Conservation (phyloP, 805 yeast genomes). For the Candida montana region DNA sequence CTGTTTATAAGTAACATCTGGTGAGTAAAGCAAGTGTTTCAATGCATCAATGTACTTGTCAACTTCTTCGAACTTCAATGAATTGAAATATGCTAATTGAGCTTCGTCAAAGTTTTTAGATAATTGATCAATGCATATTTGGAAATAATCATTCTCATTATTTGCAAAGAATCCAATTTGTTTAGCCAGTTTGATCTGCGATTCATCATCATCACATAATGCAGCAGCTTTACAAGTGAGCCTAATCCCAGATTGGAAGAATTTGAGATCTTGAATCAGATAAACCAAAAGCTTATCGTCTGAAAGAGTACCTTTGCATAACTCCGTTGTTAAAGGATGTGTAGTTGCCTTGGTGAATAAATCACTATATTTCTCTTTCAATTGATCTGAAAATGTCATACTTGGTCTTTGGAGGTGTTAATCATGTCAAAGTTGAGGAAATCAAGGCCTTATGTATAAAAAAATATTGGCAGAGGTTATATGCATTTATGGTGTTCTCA, state of each 20-base stretch:
- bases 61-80: conserved; percentile 29
- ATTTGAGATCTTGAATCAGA: conserved; percentile 43
- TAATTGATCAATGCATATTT: conserved; percentile 27
- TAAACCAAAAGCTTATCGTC: conserved; percentile 39
- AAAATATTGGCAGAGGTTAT: background rate
- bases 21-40: conserved; percentile 25
- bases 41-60: conserved; percentile 33
- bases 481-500: conserved; percentile 1
- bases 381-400: conserved; percentile 9
- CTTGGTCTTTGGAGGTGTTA: too few relatives aligned
- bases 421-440: background rate
- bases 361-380: conserved; percentile 2
- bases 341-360: conserved; percentile 13
- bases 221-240: conserved; percentile 41
- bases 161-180: conserved; percentile 46
- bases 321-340: conserved; percentile 25
- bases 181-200: conserved; percentile 39
- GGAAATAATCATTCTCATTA: conserved; percentile 45
- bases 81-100: conserved; percentile 15
- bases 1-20: conserved; percentile 32
- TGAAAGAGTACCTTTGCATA: conserved; percentile 41
- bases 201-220: conserved; percentile 33
- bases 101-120: conserved; percentile 10
- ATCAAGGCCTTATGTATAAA: background rate
- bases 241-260: conserved; percentile 38